Base-by-base conservation (phyloP, 306 rosid species). In the Prunus mongolica region DNA sequence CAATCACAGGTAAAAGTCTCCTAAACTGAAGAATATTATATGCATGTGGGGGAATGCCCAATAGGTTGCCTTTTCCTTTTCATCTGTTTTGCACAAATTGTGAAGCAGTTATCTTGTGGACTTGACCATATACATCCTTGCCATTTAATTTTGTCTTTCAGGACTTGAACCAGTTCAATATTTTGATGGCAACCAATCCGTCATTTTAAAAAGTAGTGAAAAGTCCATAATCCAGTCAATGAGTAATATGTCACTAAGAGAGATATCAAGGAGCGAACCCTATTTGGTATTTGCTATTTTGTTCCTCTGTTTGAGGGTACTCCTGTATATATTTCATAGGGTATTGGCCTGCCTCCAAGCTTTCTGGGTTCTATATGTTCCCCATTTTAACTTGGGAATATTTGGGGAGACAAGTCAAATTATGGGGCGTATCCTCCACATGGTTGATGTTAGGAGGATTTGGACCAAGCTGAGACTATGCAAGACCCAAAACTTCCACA, bases 331-430 rank as follows among this genome's bases (percentile, higher is more conserved):
- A n/a, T 78, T 88, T 64, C 96, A 89, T 4, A 52, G 20, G 69
- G 78, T 83, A 3, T 57, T 85, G 63, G 12, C 67, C 41, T 79
- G 34, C 54, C 77, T 93, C 72, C 83, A 71, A 81, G 82, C 87
- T 51, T 80, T 86, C 80, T 88, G 89, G 84, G 82, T 74, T 73
- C 83, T 82, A 30, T 79, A 68, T 65, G 73, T 76, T 71, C 88
- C 91, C 38, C 96, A 85, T 72, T 78, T 89, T 68, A 89, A 88
- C 73, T 41, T 91, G 91, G 91, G 89, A 84, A 78, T 87, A 74
- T 83, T 89, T 41, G 93, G 96, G 8, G 97, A 89, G 87, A 87
- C 93, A 5, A 87, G 90, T 76, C 93, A 87, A 70, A 81, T 84
- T 50, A 80, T 93, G 76, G 91, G 85, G 30, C 85, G 81, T 15